Percentiles rank a stretch among this genome's conserved stretches.
Conservation (phyloP, 202 grass and related monocot genomes). For the Carex sylvatica region DNA sequence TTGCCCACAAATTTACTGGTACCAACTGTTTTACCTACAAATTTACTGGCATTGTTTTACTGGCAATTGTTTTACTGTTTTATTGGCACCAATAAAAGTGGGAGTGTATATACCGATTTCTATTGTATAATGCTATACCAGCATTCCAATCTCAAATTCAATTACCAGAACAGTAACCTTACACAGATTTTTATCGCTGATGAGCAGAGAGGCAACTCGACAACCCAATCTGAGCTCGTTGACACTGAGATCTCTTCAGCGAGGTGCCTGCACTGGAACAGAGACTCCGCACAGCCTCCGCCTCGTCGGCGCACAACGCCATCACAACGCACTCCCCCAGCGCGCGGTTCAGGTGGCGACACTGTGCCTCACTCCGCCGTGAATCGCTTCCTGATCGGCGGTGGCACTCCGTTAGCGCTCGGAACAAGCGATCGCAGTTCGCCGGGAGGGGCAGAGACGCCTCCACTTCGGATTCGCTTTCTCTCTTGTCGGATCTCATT, state of each 20-base stretch:
- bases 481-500: constrained; percentile 8
- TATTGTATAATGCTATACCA: background rate
- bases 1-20: no score
- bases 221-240: constrained; percentile 54
- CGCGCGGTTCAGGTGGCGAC: constrained; percentile 77
- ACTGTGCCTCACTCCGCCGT: constrained; percentile 38
- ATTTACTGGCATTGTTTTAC: no score
- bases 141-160: background rate
- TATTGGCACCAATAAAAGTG: no score
- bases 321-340: constrained; percentile 73
- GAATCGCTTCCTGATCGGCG: constrained; percentile 33
- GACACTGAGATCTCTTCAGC: constrained; percentile 64
- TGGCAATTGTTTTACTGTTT: no score
- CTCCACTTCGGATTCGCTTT: background rate
- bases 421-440: constrained; percentile 38
- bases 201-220: constrained; percentile 70
- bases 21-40: no score
- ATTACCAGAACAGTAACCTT: no score
- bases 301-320: constrained; percentile 57
- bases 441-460: constrained; percentile 20
- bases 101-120: no score
- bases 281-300: constrained; percentile 53
- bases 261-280: constrained; percentile 9
- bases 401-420: constrained; percentile 69
- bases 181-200: constrained; percentile 26